Conservation (phyloP, 106 monocot species). For the Apostasia ramifera region DNA sequence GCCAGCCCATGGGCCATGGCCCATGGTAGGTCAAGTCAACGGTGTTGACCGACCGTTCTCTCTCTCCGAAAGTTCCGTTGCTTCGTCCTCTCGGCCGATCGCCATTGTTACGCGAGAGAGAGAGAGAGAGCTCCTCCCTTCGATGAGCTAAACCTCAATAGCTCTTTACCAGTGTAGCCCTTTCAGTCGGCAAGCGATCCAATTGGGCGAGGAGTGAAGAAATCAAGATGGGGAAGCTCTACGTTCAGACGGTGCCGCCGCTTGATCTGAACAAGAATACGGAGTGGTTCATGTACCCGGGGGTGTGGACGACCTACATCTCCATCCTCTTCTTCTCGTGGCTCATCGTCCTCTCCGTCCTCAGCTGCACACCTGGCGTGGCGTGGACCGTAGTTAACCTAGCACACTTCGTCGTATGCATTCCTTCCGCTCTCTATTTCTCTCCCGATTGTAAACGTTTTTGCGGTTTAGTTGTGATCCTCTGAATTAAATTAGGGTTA, state of each 20-base stretch:
- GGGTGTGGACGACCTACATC: slow-evolving; percentile 74
- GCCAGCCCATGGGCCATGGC: too few relatives aligned
- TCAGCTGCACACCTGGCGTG: slow-evolving; percentile 50
- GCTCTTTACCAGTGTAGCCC: neutral
- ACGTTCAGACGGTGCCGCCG: slow-evolving; percentile 47
- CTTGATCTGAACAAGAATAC: slow-evolving; percentile 66
- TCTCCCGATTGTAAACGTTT: too few relatives aligned
- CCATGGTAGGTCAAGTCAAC: too few relatives aligned
- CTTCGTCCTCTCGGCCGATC: neutral
- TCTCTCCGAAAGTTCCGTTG: neutral
- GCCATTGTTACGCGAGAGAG: neutral
- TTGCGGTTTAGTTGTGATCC: neutral
- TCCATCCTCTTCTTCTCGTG: slow-evolving; percentile 56
- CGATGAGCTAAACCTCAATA: neutral
- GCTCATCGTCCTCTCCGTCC: slow-evolving; percentile 47
- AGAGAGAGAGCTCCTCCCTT: neutral
- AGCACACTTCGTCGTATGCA: slow-evolving; percentile 40
- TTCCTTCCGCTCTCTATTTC: neutral
- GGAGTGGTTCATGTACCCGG: slow-evolving; percentile 75
- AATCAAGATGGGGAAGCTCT: slow-evolving; percentile 40
- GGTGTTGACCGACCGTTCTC: neutral
- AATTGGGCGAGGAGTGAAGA: neutral
- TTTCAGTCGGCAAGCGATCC: neutral
- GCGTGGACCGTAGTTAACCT: slow-evolving; percentile 60
- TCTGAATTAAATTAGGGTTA: neutral